Conservation (phyloP, 2,329 filamentous ascomycete genomes). For the Aspergillus pseudoglaucus region DNA sequence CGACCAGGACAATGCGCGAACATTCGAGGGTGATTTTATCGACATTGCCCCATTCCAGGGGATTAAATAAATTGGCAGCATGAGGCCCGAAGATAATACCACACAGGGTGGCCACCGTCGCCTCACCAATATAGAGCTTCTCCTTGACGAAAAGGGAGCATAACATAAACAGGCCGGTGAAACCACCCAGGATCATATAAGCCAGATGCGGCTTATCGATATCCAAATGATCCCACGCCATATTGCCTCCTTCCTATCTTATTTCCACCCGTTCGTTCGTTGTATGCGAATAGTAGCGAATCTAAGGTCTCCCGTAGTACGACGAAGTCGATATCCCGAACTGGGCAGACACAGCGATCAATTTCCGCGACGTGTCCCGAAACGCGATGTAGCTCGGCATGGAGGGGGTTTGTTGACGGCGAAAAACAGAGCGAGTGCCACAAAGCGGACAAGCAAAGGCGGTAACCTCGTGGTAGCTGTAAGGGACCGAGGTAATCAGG, state of each 20-base stretch:
- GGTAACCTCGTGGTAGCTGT: not conserved
- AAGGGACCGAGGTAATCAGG: slow-evolving; percentile 3
- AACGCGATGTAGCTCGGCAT: slow-evolving; percentile 18
- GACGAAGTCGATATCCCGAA: not conserved
- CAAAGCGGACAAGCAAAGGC: not conserved
- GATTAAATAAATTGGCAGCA: slow-evolving; percentile 59
- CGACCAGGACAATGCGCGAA: slow-evolving; percentile 64
- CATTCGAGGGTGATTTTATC: slow-evolving; percentile 64
- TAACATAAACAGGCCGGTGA: slow-evolving; percentile 96
- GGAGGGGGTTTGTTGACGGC: slow-evolving; percentile 1
- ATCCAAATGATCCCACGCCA: slow-evolving; percentile 48
- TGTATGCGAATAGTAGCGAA: too few species aligned
- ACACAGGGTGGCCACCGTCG: slow-evolving; percentile 74
- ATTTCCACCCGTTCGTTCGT: not conserved
- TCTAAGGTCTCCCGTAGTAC: not conserved
- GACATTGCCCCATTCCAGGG: slow-evolving; percentile 56
- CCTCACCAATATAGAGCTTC: slow-evolving; percentile 96
- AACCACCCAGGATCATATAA: slow-evolving; percentile 95
- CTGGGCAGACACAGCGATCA: slow-evolving; percentile 13
- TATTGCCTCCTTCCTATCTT: slow-evolving; percentile 17
- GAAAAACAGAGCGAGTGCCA: not conserved
- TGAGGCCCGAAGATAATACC: slow-evolving; percentile 66
- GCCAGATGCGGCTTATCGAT: slow-evolving; percentile 96
- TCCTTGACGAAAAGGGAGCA: slow-evolving; percentile 98
- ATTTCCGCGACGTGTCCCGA: slow-evolving; percentile 18